phyloP scores from a whole-genome alignment of 129 eudicot genomes.

The Artemisia argyi region DNA sequence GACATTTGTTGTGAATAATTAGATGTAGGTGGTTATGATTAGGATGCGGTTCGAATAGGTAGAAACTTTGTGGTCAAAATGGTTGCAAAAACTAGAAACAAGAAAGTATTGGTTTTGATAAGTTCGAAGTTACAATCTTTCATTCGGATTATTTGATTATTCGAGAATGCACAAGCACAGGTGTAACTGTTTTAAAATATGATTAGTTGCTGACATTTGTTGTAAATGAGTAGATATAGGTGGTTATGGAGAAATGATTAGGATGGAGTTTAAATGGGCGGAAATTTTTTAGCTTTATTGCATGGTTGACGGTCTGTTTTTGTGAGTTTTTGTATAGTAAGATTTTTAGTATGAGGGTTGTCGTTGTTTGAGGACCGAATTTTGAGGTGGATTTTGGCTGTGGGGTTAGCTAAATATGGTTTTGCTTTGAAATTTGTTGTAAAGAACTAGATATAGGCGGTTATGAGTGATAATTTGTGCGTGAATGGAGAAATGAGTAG shows the following conservation, averaged over 20 bases:
- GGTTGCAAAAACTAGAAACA: constrained; percentile 11
- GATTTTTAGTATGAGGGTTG: no score
- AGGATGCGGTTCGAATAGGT: constrained; percentile 7
- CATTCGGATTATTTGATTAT: not conserved
- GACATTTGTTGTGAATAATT: not conserved
- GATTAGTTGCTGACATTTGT: no score
- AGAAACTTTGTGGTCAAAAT: not conserved
- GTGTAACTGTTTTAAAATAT: not conserved
- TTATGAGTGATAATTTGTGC: not conserved
- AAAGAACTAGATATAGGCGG: not conserved
- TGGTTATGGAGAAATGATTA: no score
- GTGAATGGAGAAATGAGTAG: not conserved
- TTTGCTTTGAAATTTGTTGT: no score
- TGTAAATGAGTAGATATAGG: no score
- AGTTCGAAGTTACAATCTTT: not conserved
- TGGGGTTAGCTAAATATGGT: not conserved
- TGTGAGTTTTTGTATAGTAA: no score
- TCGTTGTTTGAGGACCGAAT: no score
- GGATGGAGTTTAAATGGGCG: no score
- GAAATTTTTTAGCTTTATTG: no score
- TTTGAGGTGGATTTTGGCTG: not conserved
- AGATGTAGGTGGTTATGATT: not conserved
- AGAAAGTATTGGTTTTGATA: not conserved
- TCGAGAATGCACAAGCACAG: not conserved
- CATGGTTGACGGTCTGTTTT: no score